Evolutionary conservation across 768 basidiomycete genomes (phyloP).

Genomic region (Hortiboletus flavorubellus): DNA sequence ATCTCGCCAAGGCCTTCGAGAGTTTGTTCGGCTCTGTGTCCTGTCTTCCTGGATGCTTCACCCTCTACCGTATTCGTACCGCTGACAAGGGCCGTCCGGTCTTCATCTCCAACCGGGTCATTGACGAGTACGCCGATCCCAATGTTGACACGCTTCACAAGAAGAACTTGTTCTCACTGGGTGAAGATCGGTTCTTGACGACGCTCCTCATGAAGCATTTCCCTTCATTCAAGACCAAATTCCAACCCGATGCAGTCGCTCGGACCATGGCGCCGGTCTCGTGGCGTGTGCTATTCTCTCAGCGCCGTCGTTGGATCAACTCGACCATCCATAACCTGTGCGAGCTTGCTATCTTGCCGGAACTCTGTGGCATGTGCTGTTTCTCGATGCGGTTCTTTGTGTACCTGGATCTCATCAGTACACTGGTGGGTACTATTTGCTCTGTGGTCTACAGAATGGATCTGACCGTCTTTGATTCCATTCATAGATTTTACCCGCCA

Average conservation of each 20-base stretch:
- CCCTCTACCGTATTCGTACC: constrained; percentile 66
- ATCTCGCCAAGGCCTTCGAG: constrained; percentile 68
- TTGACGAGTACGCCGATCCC: constrained; percentile 65
- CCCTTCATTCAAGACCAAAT: constrained; percentile 67
- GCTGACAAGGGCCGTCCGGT: constrained; percentile 70
- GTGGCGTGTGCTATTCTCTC: constrained; percentile 59
- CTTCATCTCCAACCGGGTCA: constrained; percentile 69
- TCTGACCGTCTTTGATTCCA: constrained; percentile 2
- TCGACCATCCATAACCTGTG: constrained; percentile 68
- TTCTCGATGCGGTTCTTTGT: constrained; percentile 77
- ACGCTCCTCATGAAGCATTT: constrained; percentile 70
- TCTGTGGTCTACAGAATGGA: not conserved
- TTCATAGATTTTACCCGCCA: constrained; percentile 53
- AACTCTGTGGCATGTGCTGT: constrained; percentile 65
- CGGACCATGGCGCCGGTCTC: constrained; percentile 63
- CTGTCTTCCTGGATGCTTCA: constrained; percentile 73
- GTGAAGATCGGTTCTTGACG: constrained; percentile 70
- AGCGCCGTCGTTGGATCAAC: constrained; percentile 73
- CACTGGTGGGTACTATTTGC: constrained; percentile 39
- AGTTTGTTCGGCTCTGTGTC: constrained; percentile 67
- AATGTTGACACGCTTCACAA: constrained; percentile 68
- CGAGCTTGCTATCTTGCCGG: constrained; percentile 59
- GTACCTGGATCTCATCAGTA: constrained; percentile 62
- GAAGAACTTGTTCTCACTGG: constrained; percentile 67
- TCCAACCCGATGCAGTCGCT: constrained; percentile 59